Percentiles rank a stretch among this genome's conserved stretches.
Evolutionary conservation across 1,284 basidiomycete genomes (phyloP).

Genomic region (Sphagnurus paluster): DNA sequence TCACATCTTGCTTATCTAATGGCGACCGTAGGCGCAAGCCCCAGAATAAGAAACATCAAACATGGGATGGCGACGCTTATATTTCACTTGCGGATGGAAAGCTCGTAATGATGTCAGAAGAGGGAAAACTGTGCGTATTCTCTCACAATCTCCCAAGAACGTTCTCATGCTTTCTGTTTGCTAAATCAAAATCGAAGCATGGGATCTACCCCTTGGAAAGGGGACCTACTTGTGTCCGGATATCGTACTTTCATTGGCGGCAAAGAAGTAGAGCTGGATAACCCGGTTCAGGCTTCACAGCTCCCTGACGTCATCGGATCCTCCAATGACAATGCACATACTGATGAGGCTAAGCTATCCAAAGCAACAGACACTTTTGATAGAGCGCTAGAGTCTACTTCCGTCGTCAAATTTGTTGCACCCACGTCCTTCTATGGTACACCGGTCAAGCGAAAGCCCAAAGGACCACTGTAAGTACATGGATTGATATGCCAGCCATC

Average conservation of each 20-base stretch:
- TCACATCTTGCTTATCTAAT: conserved; percentile 11
- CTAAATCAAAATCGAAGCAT: conserved; percentile 41
- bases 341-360: not conserved
- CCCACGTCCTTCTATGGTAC: conserved; percentile 62
- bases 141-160: not conserved
- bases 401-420: conserved; percentile 42
- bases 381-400: conserved; percentile 17
- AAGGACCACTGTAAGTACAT: conserved; percentile 53
- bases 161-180: conserved; percentile 10
- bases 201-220: conserved; percentile 63
- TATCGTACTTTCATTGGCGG: conserved; percentile 52
- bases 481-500: not conserved
- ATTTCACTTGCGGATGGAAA: conserved; percentile 51
- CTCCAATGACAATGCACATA: conserved; percentile 10
- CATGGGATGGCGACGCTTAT: conserved; percentile 83
- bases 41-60: conserved; percentile 81
- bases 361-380: conserved; percentile 8
- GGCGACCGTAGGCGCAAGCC: conserved; percentile 63
- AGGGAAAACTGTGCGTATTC: conserved; percentile 60
- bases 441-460: conserved; percentile 42
- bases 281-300: conserved; percentile 44
- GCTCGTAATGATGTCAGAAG: conserved; percentile 65
- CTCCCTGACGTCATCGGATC: conserved; percentile 46
- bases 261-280: conserved; percentile 65
- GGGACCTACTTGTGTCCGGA: conserved; percentile 49